Base-by-base conservation (phyloP, 129 eudicot genomes). In the Glebionis coronaria region DNA sequence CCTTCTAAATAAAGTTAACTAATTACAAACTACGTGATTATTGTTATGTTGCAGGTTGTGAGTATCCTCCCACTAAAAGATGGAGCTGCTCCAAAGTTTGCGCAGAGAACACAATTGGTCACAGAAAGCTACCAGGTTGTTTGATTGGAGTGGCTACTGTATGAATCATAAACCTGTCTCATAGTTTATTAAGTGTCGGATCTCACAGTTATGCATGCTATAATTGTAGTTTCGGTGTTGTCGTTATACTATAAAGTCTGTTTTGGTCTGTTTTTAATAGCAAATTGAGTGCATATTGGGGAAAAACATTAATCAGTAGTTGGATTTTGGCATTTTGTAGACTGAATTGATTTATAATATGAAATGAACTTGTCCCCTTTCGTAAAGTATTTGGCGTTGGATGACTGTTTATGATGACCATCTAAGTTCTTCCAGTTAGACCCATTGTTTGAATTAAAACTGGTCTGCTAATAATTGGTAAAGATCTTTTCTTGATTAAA, bases 111-210 rank as follows among this genome's bases (percentile, higher is more conserved):
- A 19, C 74, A 78, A 47, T 79, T 94, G 18, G 71, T 83, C 27
- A 84, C 99, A 0, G 99, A 94, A 31, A 87, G 77, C 77, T 94
- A 87, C 87, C 99, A 94, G 80, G 88, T 94, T 60, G 97, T 90
- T 56, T 94, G 85, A 89, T 63, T 19, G 3, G 40, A 47, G 69
- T 31, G 23, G 57, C 49, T 56, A 51, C 13, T 21, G 18, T 52
- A 52, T 46, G 20, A 31, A 49, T 35, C 28, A 40, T n/a, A 7
- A 35, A 35, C 40, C 40, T 6, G 40, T 35, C 40, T 35, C 40
- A 35, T 35, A 35, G 40, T 35, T 35, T 35, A 35, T 35, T 5
- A 6, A 35, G 40, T 35, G 40, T 53, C 8, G 56, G 25, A 62
- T 63, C 21, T 55, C 23, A 55, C 29, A 38, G 44, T 40, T 52